phyloP scores from a whole-genome alignment of 257 asterid genomes.

The Nicotiana tomentosiformis region DNA sequence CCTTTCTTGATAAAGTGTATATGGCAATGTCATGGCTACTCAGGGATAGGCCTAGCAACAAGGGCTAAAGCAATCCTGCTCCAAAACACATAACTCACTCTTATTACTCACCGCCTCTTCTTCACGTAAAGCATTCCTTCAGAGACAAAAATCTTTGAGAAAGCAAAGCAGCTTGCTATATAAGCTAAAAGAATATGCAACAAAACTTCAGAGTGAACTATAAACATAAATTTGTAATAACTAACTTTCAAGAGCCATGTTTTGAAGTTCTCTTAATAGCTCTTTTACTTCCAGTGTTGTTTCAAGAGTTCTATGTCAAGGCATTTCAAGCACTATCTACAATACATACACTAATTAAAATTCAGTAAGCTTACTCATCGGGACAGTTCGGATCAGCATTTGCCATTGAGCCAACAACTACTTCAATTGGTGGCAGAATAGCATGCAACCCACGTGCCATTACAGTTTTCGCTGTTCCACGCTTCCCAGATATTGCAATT shows the following conservation, averaged over 20 bases:
- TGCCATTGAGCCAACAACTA: constrained; percentile 66
- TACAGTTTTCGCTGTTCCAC: constrained; percentile 98
- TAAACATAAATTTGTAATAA: neutral
- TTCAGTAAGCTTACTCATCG: constrained; percentile 66
- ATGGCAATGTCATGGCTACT: too few species aligned
- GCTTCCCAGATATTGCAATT: constrained; percentile 90
- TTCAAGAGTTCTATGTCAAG: neutral
- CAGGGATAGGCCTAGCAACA: neutral
- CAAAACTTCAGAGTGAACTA: neutral
- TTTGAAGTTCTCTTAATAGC: neutral
- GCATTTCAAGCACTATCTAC: neutral
- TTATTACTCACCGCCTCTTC: neutral
- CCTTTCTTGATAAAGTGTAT: too few species aligned
- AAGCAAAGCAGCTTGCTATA: neutral
- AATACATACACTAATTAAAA: neutral
- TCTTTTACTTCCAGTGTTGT: neutral
- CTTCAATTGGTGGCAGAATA: constrained; percentile 96
- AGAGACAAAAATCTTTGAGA: neutral
- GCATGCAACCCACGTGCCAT: constrained; percentile 99
- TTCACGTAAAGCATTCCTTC: neutral
- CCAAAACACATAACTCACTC: neutral
- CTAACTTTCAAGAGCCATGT: neutral
- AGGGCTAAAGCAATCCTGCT: neutral
- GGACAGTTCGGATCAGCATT: constrained; percentile 77
- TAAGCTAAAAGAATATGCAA: neutral